Conservation (phyloP, 73 alveolate genomes). For the Paramecium pentaurelia region DNA sequence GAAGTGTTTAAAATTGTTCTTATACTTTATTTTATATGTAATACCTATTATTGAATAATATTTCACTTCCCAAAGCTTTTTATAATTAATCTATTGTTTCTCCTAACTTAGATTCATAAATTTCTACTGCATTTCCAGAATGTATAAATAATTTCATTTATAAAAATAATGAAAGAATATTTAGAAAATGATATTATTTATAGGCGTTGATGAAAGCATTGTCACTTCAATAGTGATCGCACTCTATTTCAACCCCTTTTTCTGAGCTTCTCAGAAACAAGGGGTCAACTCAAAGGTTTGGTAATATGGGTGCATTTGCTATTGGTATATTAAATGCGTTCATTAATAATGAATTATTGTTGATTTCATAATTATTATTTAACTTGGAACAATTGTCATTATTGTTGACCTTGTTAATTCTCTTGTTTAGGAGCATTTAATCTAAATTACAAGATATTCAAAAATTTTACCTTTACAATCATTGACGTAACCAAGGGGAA, state of each 20-base stretch:
- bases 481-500: not conserved
- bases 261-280: not conserved
- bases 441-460: not conserved
- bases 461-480: not conserved
- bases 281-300: not conserved
- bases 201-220: constrained; percentile 14
- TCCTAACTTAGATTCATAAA: not conserved
- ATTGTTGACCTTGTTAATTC: not conserved
- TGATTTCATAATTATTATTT: not conserved
- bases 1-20: not conserved
- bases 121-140: not conserved
- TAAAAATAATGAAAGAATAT: not conserved
- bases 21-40: not conserved
- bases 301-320: not conserved
- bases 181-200: not conserved
- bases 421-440: not conserved
- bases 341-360: not conserved
- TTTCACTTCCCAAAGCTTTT: not conserved
- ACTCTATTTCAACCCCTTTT: constrained; percentile 6
- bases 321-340: not conserved
- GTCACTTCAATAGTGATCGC: not conserved
- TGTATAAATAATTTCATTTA: not conserved
- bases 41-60: not conserved
- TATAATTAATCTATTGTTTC: not conserved
- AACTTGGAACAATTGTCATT: not conserved